These are phyloP conservation scores for Fusarium compactum DNA, from an alignment of 2,329 filamentous ascomycete genomes.

Conservation along the genomic window DNA sequence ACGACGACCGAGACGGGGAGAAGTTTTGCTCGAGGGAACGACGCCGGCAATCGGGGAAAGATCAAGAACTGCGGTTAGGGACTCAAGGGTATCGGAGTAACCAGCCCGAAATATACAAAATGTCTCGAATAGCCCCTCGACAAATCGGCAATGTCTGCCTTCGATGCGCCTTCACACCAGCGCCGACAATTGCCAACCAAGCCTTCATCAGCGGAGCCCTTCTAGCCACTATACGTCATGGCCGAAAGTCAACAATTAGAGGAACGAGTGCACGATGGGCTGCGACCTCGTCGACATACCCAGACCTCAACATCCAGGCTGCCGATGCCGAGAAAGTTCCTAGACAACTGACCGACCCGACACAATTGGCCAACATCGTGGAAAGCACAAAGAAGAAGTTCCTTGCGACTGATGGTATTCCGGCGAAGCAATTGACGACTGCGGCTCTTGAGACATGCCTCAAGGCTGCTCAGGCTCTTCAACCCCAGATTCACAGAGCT, in stretches of 20 bases:
- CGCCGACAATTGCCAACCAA: conserved; percentile 42
- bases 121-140: conserved; percentile 54
- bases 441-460: conserved; percentile 60
- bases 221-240: conserved; percentile 29
- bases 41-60: background rate
- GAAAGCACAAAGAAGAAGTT: conserved; percentile 59
- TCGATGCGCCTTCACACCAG: conserved; percentile 55
- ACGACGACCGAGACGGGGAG: conserved; percentile 11
- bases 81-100: background rate
- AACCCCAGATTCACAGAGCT: conserved; percentile 56
- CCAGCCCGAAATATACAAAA: conserved; percentile 38
- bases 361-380: conserved; percentile 57
- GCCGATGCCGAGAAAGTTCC: conserved; percentile 35
- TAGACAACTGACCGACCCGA: conserved; percentile 53
- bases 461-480: conserved; percentile 58
- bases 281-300: conserved; percentile 41
- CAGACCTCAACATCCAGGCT: conserved; percentile 31
- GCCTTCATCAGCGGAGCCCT: conserved; percentile 44
- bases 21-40: conserved; percentile 8
- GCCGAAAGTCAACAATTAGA: conserved; percentile 22
- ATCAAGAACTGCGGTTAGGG: background rate
- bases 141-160: conserved; percentile 58
- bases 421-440: conserved; percentile 57
- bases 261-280: conserved; percentile 45
- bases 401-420: conserved; percentile 59